Conservation (phyloP, 176 grass and related monocot genomes). For the Aegilops umbellulata region DNA sequence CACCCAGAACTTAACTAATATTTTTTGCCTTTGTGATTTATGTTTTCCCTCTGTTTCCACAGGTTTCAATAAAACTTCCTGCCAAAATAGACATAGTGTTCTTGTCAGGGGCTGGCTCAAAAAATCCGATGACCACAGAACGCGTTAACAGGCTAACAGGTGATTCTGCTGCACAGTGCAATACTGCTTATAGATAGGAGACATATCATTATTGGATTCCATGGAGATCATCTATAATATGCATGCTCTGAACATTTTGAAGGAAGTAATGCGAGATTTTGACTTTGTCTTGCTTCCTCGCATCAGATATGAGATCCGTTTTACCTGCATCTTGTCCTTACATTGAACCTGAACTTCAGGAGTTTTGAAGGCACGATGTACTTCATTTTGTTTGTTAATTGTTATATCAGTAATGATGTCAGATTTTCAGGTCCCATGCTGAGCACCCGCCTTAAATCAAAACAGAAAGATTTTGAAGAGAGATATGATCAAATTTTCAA, state of each 20-base stretch:
- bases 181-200: neutral
- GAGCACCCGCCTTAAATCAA: slow-evolving; percentile 54
- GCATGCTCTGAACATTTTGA: neutral
- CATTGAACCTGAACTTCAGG: slow-evolving; percentile 24
- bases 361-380: neutral
- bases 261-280: slow-evolving; percentile 2
- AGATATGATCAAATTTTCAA: slow-evolving; percentile 63
- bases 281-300: slow-evolving; percentile 9
- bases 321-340: slow-evolving; percentile 20
- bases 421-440: slow-evolving; percentile 74
- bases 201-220: neutral
- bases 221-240: slow-evolving; percentile 1
- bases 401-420: slow-evolving; percentile 29
- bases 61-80: slow-evolving; percentile 67
- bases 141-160: slow-evolving; percentile 71
- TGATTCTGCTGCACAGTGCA: slow-evolving; percentile 36
- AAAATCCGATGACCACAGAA: slow-evolving; percentile 50
- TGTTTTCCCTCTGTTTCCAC: slow-evolving; percentile 22
- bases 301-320: neutral
- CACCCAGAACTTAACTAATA: neutral
- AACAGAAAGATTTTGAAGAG: slow-evolving; percentile 69
- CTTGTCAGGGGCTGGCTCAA: slow-evolving; percentile 58
- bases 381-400: neutral
- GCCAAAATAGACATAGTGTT: slow-evolving; percentile 83
- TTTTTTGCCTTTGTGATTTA: slow-evolving; percentile 22